phyloP scores from a whole-genome alignment of 73 alveolate species.

The Paramecium caudatum region DNA sequence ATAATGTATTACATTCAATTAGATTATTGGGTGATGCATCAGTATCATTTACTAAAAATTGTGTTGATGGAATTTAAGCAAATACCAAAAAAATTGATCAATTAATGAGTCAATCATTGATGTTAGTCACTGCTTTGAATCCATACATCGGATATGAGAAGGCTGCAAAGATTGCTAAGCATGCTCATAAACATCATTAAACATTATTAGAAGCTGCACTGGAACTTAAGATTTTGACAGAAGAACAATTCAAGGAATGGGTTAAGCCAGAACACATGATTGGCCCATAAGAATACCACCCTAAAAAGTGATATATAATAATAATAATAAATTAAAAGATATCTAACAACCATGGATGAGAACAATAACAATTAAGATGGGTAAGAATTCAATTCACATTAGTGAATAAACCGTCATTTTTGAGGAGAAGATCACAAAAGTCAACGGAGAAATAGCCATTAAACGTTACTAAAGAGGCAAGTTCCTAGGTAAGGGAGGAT shows the following conservation, averaged over 20 bases:
- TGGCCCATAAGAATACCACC: slow-evolving; percentile 70
- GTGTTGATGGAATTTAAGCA: slow-evolving; percentile 94
- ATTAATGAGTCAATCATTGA: slow-evolving; percentile 87
- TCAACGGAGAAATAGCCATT: slow-evolving; percentile 85
- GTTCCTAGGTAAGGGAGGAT: slow-evolving; percentile 95
- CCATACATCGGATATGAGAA: slow-evolving; percentile 98
- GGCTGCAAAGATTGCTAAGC: slow-evolving; percentile 98
- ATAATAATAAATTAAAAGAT: neutral
- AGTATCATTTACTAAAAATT: slow-evolving; percentile 92
- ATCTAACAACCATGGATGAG: slow-evolving; percentile 52
- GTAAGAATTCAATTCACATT: neutral
- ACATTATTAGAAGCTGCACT: slow-evolving; percentile 93
- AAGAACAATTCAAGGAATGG: slow-evolving; percentile 91
- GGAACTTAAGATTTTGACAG: slow-evolving; percentile 87
- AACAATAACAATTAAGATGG: slow-evolving; percentile 38
- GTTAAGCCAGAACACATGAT: slow-evolving; percentile 77
- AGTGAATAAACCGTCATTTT: slow-evolving; percentile 79
- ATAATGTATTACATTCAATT: slow-evolving; percentile 94
- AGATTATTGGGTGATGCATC: slow-evolving; percentile 97
- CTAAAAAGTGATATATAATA: slow-evolving; percentile 25
- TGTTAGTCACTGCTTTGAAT: slow-evolving; percentile 99
- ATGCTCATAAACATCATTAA: slow-evolving; percentile 93
- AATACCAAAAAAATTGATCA: slow-evolving; percentile 83
- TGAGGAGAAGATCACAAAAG: slow-evolving; percentile 90
- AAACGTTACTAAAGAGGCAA: slow-evolving; percentile 88